A percentile compares a stretch with the other conserved stretches of the same genome.
Conservation (phyloP, 2,329 filamentous ascomycete genomes). For the Sporothrix dimorphospora region DNA sequence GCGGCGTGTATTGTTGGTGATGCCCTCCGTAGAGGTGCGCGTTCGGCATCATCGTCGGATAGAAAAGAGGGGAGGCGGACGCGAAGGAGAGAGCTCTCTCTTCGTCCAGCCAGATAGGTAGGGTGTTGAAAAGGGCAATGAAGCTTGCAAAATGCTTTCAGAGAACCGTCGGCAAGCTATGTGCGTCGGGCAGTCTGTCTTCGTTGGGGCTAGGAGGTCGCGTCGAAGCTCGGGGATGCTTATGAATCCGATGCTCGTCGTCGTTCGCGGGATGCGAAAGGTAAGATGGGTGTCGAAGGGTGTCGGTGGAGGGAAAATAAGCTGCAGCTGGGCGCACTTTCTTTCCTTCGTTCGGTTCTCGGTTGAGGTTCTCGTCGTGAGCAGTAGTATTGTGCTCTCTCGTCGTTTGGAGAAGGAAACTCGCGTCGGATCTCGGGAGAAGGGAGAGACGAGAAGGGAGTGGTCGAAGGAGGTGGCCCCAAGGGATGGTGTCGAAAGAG, state of each 20-base stretch:
- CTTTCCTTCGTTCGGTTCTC: background rate
- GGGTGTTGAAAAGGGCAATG: background rate
- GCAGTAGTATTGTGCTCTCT: background rate
- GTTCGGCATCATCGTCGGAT: conserved; percentile 59
- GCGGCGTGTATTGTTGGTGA: conserved; percentile 67
- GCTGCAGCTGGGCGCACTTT: background rate
- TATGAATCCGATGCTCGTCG: background rate
- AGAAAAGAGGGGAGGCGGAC: background rate
- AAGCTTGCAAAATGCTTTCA: background rate
- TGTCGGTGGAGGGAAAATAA: background rate
- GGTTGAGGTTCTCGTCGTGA: background rate
- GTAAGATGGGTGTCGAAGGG: background rate
- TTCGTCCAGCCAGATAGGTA: background rate
- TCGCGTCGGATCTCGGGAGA: background rate
- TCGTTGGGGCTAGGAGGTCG: background rate
- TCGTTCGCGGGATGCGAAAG: background rate
- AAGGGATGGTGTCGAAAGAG: background rate
- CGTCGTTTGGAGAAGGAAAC: background rate
- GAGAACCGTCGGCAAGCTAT: conserved; percentile 11
- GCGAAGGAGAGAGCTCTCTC: conserved; percentile 9
- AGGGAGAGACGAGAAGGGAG: background rate
- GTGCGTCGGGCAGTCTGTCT: background rate
- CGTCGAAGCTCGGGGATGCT: conserved; percentile 4
- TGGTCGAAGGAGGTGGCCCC: background rate
- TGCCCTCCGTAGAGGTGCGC: conserved; percentile 69